These are phyloP conservation scores for Aspergillus aculeatus DNA, from an alignment of 2,329 filamentous ascomycete genomes.

Conservation along the genomic window DNA sequence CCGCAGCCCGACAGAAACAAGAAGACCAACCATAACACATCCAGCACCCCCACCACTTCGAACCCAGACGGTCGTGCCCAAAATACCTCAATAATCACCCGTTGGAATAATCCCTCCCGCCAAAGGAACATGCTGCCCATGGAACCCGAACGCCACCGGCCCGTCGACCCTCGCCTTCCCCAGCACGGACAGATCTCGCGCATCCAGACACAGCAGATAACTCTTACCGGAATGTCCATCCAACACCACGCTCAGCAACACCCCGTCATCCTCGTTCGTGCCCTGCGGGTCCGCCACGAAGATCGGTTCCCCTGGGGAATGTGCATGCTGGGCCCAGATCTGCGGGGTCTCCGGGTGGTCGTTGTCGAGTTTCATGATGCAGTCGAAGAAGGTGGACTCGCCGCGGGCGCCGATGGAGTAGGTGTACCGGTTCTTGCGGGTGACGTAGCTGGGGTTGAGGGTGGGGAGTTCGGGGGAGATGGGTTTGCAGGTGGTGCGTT, in stretches of 20 bases:
- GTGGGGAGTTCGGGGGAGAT: constrained; percentile 49
- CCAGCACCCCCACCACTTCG: no score
- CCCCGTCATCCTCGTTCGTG: constrained; percentile 51
- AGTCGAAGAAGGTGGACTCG: constrained; percentile 52
- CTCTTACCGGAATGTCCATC: constrained; percentile 52
- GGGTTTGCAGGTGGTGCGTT: constrained; percentile 27
- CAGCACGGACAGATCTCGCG: constrained; percentile 50
- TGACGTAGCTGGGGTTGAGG: constrained; percentile 49
- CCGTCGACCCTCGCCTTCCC: constrained; percentile 52
- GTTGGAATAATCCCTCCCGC: constrained; percentile 22
- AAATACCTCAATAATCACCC: constrained; percentile 24
- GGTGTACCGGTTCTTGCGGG: constrained; percentile 49
- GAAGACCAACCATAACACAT: no score
- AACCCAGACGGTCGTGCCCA: no score
- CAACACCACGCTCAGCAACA: constrained; percentile 54
- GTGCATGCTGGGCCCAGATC: constrained; percentile 49
- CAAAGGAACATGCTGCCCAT: constrained; percentile 45
- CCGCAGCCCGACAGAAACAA: no score
- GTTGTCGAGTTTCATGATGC: constrained; percentile 54
- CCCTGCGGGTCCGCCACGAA: constrained; percentile 44
- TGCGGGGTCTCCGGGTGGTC: constrained; percentile 36
- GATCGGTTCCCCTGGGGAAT: constrained; percentile 56
- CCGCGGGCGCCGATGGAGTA: constrained; percentile 50
- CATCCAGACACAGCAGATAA: constrained; percentile 54
- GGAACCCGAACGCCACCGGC: constrained; percentile 54